Evolutionary conservation across 768 basidiomycete genomes (phyloP).

Genomic region (Lentinus tigrinus): DNA sequence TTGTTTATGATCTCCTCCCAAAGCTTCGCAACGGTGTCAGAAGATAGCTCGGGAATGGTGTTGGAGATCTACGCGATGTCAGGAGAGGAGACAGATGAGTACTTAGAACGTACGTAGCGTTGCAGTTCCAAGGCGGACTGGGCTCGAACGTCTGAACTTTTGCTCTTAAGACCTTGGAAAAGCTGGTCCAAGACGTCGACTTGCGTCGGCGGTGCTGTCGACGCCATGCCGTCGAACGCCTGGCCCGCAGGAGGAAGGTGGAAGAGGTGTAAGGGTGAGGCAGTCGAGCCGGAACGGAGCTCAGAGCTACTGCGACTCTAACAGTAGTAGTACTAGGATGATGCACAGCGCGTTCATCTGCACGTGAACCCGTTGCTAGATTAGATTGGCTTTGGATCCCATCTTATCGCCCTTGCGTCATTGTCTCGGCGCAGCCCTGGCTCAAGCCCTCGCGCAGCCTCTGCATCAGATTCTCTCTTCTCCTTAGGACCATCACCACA

Average conservation of each 20-base stretch:
- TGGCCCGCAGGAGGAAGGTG: not conserved
- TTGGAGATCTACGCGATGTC: slow-evolving; percentile 56
- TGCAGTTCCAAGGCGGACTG: slow-evolving; percentile 72
- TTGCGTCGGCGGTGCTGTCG: slow-evolving; percentile 54
- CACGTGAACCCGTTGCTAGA: slow-evolving; percentile 6
- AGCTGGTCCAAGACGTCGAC: slow-evolving; percentile 64
- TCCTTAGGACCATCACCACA: too few relatives aligned
- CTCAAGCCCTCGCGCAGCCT: too few relatives aligned
- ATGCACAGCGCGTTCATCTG: not conserved
- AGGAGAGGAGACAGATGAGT: not conserved
- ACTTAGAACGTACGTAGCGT: slow-evolving; percentile 58
- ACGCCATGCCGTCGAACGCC: slow-evolving; percentile 47
- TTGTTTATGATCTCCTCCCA: slow-evolving; percentile 86
- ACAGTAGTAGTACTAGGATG: not conserved
- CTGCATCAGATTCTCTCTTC: too few relatives aligned
- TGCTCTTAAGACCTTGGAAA: slow-evolving; percentile 64
- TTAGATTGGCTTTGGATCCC: not conserved
- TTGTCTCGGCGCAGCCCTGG: not conserved
- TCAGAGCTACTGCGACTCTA: not conserved
- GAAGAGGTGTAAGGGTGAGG: not conserved
- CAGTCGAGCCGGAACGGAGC: not conserved
- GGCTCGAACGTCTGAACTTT: slow-evolving; percentile 59
- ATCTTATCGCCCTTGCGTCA: not conserved
- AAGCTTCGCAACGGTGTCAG: slow-evolving; percentile 75
- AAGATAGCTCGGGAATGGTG: slow-evolving; percentile 75